phyloP scores from a whole-genome alignment of 768 basidiomycete species.

The Boletus sensibilis region DNA sequence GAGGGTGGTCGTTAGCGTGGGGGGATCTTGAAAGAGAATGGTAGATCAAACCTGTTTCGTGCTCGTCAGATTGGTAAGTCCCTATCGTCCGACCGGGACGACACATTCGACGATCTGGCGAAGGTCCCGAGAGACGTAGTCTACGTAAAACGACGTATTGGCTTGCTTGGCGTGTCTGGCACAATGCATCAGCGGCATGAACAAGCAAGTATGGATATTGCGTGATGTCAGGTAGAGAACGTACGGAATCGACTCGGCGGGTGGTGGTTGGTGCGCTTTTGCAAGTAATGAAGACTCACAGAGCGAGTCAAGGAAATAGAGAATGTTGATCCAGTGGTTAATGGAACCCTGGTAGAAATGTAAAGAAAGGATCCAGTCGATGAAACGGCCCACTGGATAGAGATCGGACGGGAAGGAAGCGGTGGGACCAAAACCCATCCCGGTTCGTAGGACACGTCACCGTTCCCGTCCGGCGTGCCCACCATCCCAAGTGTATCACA shows the following conservation, averaged over 20 bases:
- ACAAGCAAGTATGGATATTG: neutral
- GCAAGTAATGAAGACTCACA: slow-evolving; percentile 76
- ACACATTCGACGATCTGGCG: slow-evolving; percentile 73
- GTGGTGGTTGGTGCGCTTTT: slow-evolving; percentile 49
- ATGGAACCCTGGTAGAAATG: slow-evolving; percentile 61
- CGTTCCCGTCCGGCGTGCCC: neutral
- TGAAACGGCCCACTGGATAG: neutral
- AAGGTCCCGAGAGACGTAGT: slow-evolving; percentile 75
- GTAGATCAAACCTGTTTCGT: slow-evolving; percentile 61
- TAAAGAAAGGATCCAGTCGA: neutral
- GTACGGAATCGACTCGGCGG: slow-evolving; percentile 23
- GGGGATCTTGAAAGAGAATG: too few relatives aligned
- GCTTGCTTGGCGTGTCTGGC: slow-evolving; percentile 35
- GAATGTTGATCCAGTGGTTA: slow-evolving; percentile 89
- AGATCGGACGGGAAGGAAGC: neutral
- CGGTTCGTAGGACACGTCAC: neutral
- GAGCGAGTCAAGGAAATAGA: slow-evolving; percentile 87
- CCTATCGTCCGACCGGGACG: slow-evolving; percentile 87
- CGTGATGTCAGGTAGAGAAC: neutral
- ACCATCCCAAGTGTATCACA: neutral
- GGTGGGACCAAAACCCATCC: neutral
- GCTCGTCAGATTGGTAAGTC: slow-evolving; percentile 81
- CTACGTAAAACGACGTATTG: slow-evolving; percentile 62
- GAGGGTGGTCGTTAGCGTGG: neutral
- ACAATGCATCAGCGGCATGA: neutral